phyloP scores from a whole-genome alignment of 2,329 filamentous ascomycete genomes.

The Fusarium falciforme region DNA sequence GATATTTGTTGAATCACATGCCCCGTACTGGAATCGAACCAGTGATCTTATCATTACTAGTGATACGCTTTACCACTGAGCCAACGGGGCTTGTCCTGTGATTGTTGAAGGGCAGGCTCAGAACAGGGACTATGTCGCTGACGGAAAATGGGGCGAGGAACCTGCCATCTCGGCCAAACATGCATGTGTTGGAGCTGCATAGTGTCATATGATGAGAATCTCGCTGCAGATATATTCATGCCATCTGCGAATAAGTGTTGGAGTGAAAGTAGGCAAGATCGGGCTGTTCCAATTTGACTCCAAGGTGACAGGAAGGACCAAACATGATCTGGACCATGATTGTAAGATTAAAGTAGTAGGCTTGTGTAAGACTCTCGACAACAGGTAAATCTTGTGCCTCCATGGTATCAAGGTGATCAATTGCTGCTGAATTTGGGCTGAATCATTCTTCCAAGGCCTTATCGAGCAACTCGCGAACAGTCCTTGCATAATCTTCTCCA shows the following conservation, averaged over 20 bases:
- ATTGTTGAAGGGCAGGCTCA: background rate
- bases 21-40: conserved; percentile 51
- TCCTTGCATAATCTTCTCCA: conserved; percentile 42
- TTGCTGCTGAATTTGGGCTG: background rate
- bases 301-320: background rate
- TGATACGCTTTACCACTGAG: conserved; percentile 52
- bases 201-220: background rate
- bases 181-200: background rate
- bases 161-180: background rate
- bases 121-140: background rate
- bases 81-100: conserved; percentile 44
- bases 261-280: background rate
- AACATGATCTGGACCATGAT: background rate
- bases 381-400: background rate
- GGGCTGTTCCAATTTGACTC: background rate
- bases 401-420: background rate
- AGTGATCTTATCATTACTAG: conserved; percentile 53
- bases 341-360: background rate
- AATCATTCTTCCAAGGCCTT: conserved; percentile 39
- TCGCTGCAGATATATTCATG: background rate
- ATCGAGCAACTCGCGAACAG: conserved; percentile 43
- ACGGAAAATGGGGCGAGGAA: background rate
- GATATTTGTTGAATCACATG: conserved; percentile 5
- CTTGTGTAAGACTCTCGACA: background rate
- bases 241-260: background rate